These are phyloP conservation scores for Panellus pusillus DNA, from an alignment of 768 basidiomycete genomes.

Conservation along the genomic window DNA sequence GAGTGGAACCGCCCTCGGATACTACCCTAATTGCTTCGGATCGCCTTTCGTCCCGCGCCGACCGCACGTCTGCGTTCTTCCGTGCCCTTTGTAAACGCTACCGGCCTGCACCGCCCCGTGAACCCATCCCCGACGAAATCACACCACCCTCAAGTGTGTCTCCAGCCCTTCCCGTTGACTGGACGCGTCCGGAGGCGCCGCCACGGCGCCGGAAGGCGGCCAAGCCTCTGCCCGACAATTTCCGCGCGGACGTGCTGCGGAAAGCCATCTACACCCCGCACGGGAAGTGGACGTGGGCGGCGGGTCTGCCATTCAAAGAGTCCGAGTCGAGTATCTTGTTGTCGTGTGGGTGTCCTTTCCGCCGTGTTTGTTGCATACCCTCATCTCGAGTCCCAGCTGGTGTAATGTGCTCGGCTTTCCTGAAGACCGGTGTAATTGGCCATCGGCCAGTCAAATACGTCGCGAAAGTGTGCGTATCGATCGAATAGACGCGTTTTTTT, in stretches of 20 bases:
- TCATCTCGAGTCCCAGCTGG: too few species aligned
- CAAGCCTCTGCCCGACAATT: constrained; percentile 1
- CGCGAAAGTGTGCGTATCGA: constrained; percentile 35
- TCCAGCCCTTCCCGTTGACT: constrained; percentile 8
- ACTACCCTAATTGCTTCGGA: neutral
- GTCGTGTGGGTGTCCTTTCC: constrained; percentile 14
- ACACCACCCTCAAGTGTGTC: neutral
- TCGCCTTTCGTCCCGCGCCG: constrained; percentile 5
- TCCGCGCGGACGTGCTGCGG: constrained; percentile 1
- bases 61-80: constrained; percentile 7
- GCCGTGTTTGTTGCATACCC: too few species aligned
- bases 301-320: constrained; percentile 16
- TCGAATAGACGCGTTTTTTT: neutral
- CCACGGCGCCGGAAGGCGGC: neutral
- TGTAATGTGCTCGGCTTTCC: constrained; percentile 36
- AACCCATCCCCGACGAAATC: neutral
- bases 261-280: constrained; percentile 19
- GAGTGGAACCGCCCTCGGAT: neutral
- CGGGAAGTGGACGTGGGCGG: constrained; percentile 23
- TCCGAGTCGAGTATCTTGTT: constrained; percentile 13
- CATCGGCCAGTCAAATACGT: constrained; percentile 32
- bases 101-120: neutral
- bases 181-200: neutral
- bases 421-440: constrained; percentile 34
- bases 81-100: constrained; percentile 9